Percentiles rank a stretch among this genome's conserved stretches.
phyloP scores from a whole-genome alignment of 345 rosid species.

The Chamaenerion angustifolium region DNA sequence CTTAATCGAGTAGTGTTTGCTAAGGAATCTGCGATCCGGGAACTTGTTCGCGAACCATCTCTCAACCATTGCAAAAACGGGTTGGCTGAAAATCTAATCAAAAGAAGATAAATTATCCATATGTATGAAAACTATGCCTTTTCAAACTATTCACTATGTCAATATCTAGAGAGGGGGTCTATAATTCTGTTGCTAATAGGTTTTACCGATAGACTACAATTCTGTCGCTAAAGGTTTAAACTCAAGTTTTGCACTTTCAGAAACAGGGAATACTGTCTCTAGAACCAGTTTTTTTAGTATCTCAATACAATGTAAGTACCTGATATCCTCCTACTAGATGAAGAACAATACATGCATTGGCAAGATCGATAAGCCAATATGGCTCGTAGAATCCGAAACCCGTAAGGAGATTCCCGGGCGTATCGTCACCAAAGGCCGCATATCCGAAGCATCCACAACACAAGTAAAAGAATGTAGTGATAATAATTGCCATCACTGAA shows the following conservation, averaged over 20 bases:
- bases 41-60: constrained; percentile 24
- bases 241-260: too few species aligned
- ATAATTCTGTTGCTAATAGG: too few species aligned
- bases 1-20: constrained; percentile 16
- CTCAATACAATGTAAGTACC: too few species aligned
- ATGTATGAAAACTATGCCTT: too few species aligned
- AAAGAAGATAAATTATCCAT: neutral
- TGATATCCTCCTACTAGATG: constrained; percentile 45
- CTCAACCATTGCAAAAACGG: constrained; percentile 30
- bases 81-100: constrained; percentile 40
- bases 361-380: constrained; percentile 39
- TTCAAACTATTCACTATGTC: too few species aligned
- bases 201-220: too few species aligned
- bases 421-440: constrained; percentile 37
- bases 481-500: constrained; percentile 12
- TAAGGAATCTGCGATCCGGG: constrained; percentile 30
- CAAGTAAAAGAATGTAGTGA: constrained; percentile 29
- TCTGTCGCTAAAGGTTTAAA: too few species aligned
- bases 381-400: constrained; percentile 41
- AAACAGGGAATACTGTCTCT: too few species aligned
- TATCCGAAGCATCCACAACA: constrained; percentile 34
- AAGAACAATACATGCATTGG: constrained; percentile 31
- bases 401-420: constrained; percentile 42
- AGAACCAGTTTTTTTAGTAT: too few species aligned
- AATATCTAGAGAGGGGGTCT: too few species aligned